phyloP scores from a whole-genome alignment of 768 basidiomycete genomes.

The Hygrocybe punicea region DNA sequence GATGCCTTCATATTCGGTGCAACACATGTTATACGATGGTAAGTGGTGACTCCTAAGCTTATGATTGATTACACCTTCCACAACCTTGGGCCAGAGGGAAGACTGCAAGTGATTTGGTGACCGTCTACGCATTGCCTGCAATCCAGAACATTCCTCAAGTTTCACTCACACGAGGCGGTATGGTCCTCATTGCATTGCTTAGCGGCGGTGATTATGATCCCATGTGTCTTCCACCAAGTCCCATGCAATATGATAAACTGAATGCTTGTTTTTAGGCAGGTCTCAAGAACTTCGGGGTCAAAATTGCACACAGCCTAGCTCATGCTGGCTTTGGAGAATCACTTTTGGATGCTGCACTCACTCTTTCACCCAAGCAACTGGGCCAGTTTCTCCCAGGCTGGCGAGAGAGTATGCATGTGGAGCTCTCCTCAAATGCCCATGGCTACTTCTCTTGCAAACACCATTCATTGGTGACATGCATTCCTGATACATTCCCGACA shows the following conservation, averaged over 20 bases:
- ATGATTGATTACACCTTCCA: no score
- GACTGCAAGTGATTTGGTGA: constrained; percentile 30
- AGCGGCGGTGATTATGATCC: constrained; percentile 36
- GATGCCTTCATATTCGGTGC: constrained; percentile 32
- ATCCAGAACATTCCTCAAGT: constrained; percentile 23
- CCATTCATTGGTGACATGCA: constrained; percentile 41
- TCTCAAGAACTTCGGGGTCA: constrained; percentile 44
- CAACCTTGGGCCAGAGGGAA: no score
- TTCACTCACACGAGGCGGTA: constrained; percentile 24
- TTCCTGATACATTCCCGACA: constrained; percentile 50
- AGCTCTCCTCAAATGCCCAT: constrained; percentile 1
- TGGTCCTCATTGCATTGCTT: constrained; percentile 34
- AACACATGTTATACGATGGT: constrained; percentile 54
- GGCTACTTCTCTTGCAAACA: constrained; percentile 45
- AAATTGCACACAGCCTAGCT: constrained; percentile 56
- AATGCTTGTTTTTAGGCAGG: constrained; percentile 7
- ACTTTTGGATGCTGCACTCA: constrained; percentile 39
- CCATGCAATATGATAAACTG: no score
- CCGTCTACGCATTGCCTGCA: constrained; percentile 13
- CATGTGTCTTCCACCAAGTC: no score
- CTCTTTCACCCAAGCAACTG: background rate
- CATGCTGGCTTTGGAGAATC: constrained; percentile 55
- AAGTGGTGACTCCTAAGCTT: constrained; percentile 40
- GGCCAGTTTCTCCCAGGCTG: constrained; percentile 5
- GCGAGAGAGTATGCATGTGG: constrained; percentile 1